Base-by-base conservation (phyloP, 2,329 filamentous ascomycete species). In the Mariannaea sp. region DNA sequence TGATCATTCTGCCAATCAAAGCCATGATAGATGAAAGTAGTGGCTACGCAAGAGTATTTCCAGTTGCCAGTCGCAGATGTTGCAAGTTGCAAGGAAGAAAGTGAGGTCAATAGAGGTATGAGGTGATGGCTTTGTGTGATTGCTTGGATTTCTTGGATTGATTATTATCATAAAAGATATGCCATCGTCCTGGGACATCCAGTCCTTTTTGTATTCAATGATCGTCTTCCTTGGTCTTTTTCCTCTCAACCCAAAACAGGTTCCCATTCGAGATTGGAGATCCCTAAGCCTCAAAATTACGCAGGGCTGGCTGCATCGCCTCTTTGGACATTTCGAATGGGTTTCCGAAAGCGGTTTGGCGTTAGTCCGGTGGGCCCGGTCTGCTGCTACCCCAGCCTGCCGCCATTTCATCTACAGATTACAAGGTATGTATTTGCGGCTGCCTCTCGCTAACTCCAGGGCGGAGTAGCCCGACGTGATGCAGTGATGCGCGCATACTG, bases 271-370 rank as follows among this genome's bases (percentile, higher is more conserved):
- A 49, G 14, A 30, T 26, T 22, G n/a, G 19, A 33, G 36, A 16
- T 29, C 38, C 33, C 47, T 16, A 49, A 41, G 20, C 52, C 43
- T 46, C 56, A 41, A 35, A 55, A 24, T 41, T 57, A 57, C 59
- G 49, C 57, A 62, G 62, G n/a, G n/a, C n/a, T 52, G 49, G 43
- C 46, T 16, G 39, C 51, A 54, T 39, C 43, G 51, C 45, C 49
- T 45, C 7, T 16, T n/a, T 39, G 19, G 17, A 30, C 22, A 48
- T 47, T 40, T 65, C 61, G 63, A 65, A 65, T 56, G 36, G 13
- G 19, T 26, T 29, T 29, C 62, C 53, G 30, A 19, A 58, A 39
- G 22, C 8, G 44, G 61, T 33, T 49, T 65, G 55, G 63, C 47
- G 57, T 19, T 4, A 10, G 4, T 3, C 16, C 29, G 27, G 42